Conservation (phyloP, 2,329 filamentous ascomycete species). For the Mycosphaerella sp. region DNA sequence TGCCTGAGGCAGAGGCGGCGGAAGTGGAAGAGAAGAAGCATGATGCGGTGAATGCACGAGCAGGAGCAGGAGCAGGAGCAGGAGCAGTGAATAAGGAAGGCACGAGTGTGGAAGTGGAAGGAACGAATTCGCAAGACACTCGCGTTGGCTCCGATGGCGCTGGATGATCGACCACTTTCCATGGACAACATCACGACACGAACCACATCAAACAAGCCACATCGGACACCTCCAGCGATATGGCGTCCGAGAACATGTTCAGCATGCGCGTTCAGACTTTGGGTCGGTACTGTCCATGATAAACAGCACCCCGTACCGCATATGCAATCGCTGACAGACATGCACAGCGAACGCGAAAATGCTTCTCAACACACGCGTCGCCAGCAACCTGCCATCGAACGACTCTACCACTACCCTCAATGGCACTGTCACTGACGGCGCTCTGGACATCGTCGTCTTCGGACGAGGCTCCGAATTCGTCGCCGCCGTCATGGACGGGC, state of each 20-base stretch:
- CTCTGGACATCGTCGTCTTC: constrained; percentile 23
- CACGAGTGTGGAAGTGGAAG: too few species aligned
- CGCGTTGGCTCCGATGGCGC: too few species aligned
- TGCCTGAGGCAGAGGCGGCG: too few species aligned
- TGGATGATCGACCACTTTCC: too few species aligned
- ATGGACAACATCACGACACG: background rate
- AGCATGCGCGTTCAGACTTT: constrained; percentile 21
- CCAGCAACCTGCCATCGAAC: constrained; percentile 2
- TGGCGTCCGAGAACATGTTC: constrained; percentile 15
- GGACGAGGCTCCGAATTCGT: constrained; percentile 14
- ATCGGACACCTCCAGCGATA: background rate
- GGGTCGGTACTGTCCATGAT: constrained; percentile 3
- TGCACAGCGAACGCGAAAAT: constrained; percentile 21
- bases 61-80: background rate
- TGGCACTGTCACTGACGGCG: background rate
- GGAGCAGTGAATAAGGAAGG: background rate
- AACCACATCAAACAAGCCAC: background rate
- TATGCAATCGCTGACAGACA: constrained; percentile 1
- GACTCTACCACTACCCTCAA: constrained; percentile 9
- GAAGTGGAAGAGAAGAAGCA: background rate
- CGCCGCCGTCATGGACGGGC: constrained; percentile 20
- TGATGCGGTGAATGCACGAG: background rate
- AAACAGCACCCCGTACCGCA: too few species aligned
- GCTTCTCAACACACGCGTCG: constrained; percentile 13
- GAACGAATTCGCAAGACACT: too few species aligned